These are phyloP conservation scores for Candida schatavii DNA, from an alignment of 805 yeast species.

Conservation along the genomic window DNA sequence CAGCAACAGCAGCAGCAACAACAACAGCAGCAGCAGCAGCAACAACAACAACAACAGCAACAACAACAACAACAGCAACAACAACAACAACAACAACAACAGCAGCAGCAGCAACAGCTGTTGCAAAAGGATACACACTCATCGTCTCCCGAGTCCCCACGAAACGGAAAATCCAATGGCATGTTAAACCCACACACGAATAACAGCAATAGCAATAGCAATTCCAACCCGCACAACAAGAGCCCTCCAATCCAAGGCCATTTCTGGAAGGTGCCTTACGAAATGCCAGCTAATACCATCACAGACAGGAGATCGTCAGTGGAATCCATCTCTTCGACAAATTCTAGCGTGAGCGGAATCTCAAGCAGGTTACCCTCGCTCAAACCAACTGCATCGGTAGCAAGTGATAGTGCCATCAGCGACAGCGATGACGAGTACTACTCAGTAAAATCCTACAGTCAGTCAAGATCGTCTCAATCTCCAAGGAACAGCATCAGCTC, in stretches of 20 bases:
- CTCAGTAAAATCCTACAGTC: conserved; percentile 20
- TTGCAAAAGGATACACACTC: background rate
- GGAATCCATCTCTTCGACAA: conserved; percentile 48
- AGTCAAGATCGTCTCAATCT: conserved; percentile 16
- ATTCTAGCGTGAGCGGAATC: conserved; percentile 1
- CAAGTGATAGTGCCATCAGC: conserved; percentile 22
- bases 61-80: conserved; percentile 5
- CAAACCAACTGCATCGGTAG: conserved; percentile 21
- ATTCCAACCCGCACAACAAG: conserved; percentile 7
- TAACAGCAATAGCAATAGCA: background rate
- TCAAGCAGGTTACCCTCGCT: conserved; percentile 32
- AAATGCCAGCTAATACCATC: conserved; percentile 40
- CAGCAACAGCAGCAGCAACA: no score
- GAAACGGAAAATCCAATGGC: background rate
- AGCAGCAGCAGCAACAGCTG: conserved; percentile 1
- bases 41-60: conserved; percentile 8
- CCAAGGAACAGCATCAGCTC: conserved; percentile 35
- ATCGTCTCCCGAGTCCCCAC: conserved; percentile 3
- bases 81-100: conserved; percentile 2
- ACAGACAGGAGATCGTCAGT: conserved; percentile 42
- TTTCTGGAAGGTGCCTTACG: conserved; percentile 64
- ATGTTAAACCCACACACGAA: background rate
- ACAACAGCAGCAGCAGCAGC: no score
- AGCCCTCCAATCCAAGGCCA: conserved; percentile 39
- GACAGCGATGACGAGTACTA: conserved; percentile 38